Evolutionary conservation across 2,329 filamentous ascomycete genomes (phyloP).

Genomic region (Aspergillus ibericus): DNA sequence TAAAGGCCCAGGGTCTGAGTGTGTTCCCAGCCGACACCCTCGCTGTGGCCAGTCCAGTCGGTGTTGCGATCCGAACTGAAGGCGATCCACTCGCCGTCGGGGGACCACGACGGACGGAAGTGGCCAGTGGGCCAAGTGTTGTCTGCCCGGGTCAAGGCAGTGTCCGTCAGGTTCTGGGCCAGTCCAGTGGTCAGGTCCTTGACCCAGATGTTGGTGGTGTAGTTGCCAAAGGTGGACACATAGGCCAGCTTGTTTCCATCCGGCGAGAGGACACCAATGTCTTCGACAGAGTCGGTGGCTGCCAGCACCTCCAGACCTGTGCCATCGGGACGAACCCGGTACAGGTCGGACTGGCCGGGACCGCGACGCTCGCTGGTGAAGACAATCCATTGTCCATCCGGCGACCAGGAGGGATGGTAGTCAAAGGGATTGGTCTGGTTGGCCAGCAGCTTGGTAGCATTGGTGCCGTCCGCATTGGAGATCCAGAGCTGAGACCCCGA

Average conservation of each 20-base stretch:
- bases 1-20: constrained; percentile 46
- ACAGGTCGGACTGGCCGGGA: constrained; percentile 2
- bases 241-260: constrained; percentile 41
- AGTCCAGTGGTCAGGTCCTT: constrained; percentile 37
- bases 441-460: background rate
- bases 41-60: constrained; percentile 43
- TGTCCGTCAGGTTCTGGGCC: constrained; percentile 41
- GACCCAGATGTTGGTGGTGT: constrained; percentile 44
- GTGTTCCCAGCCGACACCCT: constrained; percentile 43
- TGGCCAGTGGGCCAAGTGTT: constrained; percentile 35
- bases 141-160: constrained; percentile 15
- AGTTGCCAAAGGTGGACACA: constrained; percentile 40
- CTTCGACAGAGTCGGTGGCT: constrained; percentile 39
- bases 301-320: constrained; percentile 37
- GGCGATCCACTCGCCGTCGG: constrained; percentile 44
- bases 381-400: constrained; percentile 1
- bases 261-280: constrained; percentile 40
- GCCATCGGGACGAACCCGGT: constrained; percentile 37
- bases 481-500: constrained; percentile 3
- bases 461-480: constrained; percentile 4
- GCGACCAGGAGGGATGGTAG: constrained; percentile 4
- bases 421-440: constrained; percentile 1
- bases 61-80: constrained; percentile 47
- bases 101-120: constrained; percentile 45
- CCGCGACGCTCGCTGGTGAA: constrained; percentile 7